Evolutionary conservation across 1,139 yeast genomes (phyloP).

Genomic region (Meyerozyma guilliermondii): DNA sequence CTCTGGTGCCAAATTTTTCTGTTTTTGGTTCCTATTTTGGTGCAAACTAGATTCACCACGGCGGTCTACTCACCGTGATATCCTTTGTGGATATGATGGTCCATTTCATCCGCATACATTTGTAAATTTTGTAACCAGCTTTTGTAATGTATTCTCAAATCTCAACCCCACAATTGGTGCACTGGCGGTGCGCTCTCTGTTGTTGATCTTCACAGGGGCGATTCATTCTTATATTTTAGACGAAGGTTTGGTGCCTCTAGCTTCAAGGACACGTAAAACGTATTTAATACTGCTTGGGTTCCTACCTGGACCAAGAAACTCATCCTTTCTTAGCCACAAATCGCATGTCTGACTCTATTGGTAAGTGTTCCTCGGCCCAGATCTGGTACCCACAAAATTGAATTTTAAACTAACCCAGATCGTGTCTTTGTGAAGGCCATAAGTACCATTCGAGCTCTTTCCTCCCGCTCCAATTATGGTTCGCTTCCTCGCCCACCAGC

Average conservation of each 20-base stretch:
- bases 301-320: background rate
- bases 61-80: slow-evolving; percentile 75
- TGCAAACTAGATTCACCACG: slow-evolving; percentile 75
- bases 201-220: slow-evolving; percentile 1
- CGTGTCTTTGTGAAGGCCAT: slow-evolving; percentile 80
- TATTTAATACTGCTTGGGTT: background rate
- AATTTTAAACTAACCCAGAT: slow-evolving; percentile 38
- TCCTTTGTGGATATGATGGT: slow-evolving; percentile 47
- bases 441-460: slow-evolving; percentile 68
- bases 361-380: slow-evolving; percentile 7
- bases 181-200: background rate
- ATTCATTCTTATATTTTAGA: background rate
- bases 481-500: slow-evolving; percentile 78
- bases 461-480: slow-evolving; percentile 65
- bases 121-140: background rate
- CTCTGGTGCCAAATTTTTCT: slow-evolving; percentile 77
- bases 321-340: slow-evolving; percentile 1
- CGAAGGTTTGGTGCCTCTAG: too few relatives aligned
- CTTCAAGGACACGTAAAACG: slow-evolving; percentile 4
- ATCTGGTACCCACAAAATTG: background rate
- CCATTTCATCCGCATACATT: slow-evolving; percentile 55
- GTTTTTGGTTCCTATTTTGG: slow-evolving; percentile 91
- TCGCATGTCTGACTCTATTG: slow-evolving; percentile 16
- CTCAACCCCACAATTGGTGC: slow-evolving; percentile 2
- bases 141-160: background rate